Conservation (phyloP, 2,329 filamentous ascomycete genomes). For the Penicillium sclerotiorum region DNA sequence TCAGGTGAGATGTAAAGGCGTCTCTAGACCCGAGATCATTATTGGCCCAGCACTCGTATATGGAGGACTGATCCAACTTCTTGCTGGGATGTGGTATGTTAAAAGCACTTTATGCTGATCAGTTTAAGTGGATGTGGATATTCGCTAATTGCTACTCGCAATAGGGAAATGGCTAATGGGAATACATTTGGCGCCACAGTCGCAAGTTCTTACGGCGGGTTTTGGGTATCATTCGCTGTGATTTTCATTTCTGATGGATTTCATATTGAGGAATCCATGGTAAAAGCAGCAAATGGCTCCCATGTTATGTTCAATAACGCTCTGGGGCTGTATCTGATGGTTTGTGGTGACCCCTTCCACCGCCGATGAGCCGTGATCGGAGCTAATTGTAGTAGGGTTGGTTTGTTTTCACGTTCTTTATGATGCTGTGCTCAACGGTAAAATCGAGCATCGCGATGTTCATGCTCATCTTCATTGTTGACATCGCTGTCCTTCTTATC, state of each 20-base stretch:
- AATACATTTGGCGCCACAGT: conserved; percentile 81
- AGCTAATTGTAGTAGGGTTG: conserved; percentile 53
- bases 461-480: conserved; percentile 37
- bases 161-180: conserved; percentile 74
- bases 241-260: conserved; percentile 67
- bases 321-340: conserved; percentile 69
- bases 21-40: conserved; percentile 64
- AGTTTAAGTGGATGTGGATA: not conserved
- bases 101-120: not conserved
- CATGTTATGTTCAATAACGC: conserved; percentile 56
- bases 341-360: conserved; percentile 24
- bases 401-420: conserved; percentile 78
- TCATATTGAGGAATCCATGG: conserved; percentile 56
- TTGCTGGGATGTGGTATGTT: conserved; percentile 76
- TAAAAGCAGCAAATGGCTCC: conserved; percentile 26
- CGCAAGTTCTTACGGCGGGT: conserved; percentile 74
- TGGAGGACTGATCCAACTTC: conserved; percentile 72
- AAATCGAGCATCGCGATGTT: conserved; percentile 76
- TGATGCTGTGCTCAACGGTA: conserved; percentile 67
- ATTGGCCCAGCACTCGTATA: conserved; percentile 69
- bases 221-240: conserved; percentile 74
- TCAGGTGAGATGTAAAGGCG: conserved; percentile 64
- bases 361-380: not conserved
- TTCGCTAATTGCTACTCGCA: not conserved
- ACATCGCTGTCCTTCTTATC: conserved; percentile 71